Base-by-base conservation (phyloP, 179 eudicot species). In the Patellifolia procumbens region DNA sequence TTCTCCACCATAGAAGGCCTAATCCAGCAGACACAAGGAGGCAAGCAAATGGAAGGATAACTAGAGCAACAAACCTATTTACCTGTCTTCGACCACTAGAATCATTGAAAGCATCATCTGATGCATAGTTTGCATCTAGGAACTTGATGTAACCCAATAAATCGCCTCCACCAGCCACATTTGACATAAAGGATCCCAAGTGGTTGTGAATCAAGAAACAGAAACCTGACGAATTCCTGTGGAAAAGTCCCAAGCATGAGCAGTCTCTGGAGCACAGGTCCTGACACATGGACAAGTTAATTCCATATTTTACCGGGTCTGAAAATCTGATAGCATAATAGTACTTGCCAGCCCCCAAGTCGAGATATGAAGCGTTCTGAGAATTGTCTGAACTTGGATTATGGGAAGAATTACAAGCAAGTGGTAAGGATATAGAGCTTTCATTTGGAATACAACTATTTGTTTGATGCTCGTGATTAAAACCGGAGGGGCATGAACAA, bases 401-500 rank as follows among this genome's bases (percentile, higher is more conserved):
- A 17, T 52, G 19, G 29, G 88, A 77, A 29, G 86, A 70, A 83
- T 76, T 81, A 62, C 97, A 91, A 63, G 89, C 80, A 79, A 59
- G 60, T 0, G 89, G 86, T 79, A 85, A 83, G 10, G 89, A 83
- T 72, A 82, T 63, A 6, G 91, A 81, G 75, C 16, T 67, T 63
- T 83, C 88, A 60, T 64, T 76, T 6, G 92, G 96, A 63, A 79
- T 66, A 46, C 97, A 93, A 64, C 66, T 77, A 45, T 32, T 78
- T 22, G 76, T n/a, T 32, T 67, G 64, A 28, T 70, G 72, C 5
- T 65, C 83, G 39, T 53, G 52, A n/a, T 34, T 79, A 52, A 93
- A 89, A 42, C 81, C 77, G 24, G 85, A 26, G 2, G 97, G 97
- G 70, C 97, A 93, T 2, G 91, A 82, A 65, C 97, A 93, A 10